These are phyloP conservation scores for Suillus fuscotomentosus DNA, from an alignment of 768 basidiomycete species.

Conservation along the genomic window DNA sequence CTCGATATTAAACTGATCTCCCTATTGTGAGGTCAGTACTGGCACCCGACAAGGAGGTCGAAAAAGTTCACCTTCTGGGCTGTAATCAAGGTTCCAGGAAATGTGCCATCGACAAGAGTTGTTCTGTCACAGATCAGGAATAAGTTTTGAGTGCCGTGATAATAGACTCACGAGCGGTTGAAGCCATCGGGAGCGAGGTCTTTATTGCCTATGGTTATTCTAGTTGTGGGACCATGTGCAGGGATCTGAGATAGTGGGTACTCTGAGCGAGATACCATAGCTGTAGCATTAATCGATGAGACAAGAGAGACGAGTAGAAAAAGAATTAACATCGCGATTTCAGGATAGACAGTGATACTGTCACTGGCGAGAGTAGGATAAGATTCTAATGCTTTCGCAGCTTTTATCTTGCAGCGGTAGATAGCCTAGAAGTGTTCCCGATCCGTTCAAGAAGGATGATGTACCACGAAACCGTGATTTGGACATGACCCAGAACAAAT, in stretches of 20 bases:
- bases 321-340: too few relatives aligned
- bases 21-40: constrained; percentile 22
- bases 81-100: constrained; percentile 46
- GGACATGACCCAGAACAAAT: neutral
- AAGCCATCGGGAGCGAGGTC: constrained; percentile 49
- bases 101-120: constrained; percentile 40
- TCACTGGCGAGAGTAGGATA: too few relatives aligned
- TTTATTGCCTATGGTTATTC: constrained; percentile 37
- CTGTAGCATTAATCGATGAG: too few relatives aligned
- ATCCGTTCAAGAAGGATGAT: neutral
- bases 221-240: constrained; percentile 16
- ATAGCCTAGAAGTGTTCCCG: neutral
- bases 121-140: constrained; percentile 23
- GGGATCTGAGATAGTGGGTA: constrained; percentile 4
- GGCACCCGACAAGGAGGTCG: neutral
- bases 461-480: neutral
- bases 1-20: constrained; percentile 39
- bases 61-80: constrained; percentile 32
- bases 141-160: neutral
- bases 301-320: too few relatives aligned
- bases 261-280: constrained; percentile 16
- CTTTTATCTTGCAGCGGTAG: neutral
- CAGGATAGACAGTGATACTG: too few relatives aligned
- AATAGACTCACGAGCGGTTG: constrained; percentile 31
- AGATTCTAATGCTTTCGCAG: neutral